phyloP scores from a whole-genome alignment of 202 grass and related monocot species.

The Panicum hallii region DNA sequence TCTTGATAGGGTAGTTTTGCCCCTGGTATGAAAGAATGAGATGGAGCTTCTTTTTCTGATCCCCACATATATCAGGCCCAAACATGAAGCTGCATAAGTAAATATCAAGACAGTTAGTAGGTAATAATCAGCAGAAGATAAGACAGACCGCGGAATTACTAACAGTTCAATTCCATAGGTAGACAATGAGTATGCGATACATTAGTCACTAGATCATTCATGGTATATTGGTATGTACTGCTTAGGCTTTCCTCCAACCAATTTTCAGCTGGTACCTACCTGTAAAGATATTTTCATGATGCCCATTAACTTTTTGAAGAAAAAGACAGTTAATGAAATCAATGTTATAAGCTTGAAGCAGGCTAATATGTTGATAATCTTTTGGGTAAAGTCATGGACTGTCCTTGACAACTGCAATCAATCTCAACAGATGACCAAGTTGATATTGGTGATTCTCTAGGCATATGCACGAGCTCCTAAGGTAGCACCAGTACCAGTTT shows the following conservation, averaged over 20 bases:
- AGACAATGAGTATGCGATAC: neutral
- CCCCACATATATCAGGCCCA: slow-evolving; percentile 87
- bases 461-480: neutral
- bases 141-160: neutral
- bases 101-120: slow-evolving; percentile 30
- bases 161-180: slow-evolving; percentile 10
- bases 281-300: slow-evolving; percentile 24
- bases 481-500: neutral
- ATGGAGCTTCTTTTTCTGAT: slow-evolving; percentile 91
- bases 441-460: neutral
- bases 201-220: neutral
- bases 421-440: neutral
- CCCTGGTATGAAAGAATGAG: slow-evolving; percentile 92
- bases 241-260: neutral
- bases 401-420: slow-evolving; percentile 1
- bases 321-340: neutral
- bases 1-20: slow-evolving; percentile 93
- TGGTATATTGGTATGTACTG: neutral
- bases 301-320: neutral
- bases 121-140: slow-evolving; percentile 12
- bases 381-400: neutral
- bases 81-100: slow-evolving; percentile 84
- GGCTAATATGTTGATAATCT: neutral
- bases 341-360: neutral
- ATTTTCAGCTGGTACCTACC: neutral